Percentiles rank a stretch among this genome's conserved stretches.
These are phyloP conservation scores for Mycena indigotica DNA, from an alignment of 768 basidiomycete species.

Conservation along the genomic window DNA sequence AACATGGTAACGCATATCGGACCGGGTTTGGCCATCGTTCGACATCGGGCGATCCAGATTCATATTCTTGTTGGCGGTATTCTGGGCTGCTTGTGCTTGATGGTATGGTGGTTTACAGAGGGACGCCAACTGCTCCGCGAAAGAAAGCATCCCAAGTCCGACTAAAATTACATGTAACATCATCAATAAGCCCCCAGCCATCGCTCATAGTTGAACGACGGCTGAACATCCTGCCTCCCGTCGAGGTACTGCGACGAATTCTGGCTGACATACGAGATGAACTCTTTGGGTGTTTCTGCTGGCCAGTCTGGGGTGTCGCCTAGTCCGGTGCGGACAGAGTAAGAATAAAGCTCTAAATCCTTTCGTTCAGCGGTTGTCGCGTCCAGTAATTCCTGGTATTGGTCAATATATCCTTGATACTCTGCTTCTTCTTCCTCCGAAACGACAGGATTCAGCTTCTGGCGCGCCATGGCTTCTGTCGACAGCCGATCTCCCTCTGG, in stretches of 20 bases:
- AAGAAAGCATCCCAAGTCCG: not conserved
- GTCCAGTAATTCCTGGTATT: conserved; percentile 66
- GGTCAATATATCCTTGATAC: conserved; percentile 82
- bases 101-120: conserved; percentile 34
- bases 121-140: conserved; percentile 19
- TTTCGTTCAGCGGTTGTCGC: conserved; percentile 59
- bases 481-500: conserved; percentile 46
- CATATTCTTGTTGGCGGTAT: conserved; percentile 39
- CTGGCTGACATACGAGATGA: conserved; percentile 48
- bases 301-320: conserved; percentile 41
- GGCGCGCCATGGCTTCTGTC: conserved; percentile 59
- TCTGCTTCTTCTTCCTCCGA: conserved; percentile 66
- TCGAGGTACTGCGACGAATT: conserved; percentile 39
- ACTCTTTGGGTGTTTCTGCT: conserved; percentile 46
- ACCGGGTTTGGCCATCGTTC: conserved; percentile 23
- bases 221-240: conserved; percentile 37
- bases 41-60: conserved; percentile 29
- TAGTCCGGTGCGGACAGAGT: conserved; percentile 51
- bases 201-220: conserved; percentile 50
- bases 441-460: conserved; percentile 64
- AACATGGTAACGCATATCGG: conserved; percentile 26
- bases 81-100: conserved; percentile 30
- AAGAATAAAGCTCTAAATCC: conserved; percentile 58
- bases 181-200: conserved; percentile 34
- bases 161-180: not conserved